Evolutionary conservation across 2,329 filamentous ascomycete genomes (phyloP).

Genomic region (Venturia oleaginea): DNA sequence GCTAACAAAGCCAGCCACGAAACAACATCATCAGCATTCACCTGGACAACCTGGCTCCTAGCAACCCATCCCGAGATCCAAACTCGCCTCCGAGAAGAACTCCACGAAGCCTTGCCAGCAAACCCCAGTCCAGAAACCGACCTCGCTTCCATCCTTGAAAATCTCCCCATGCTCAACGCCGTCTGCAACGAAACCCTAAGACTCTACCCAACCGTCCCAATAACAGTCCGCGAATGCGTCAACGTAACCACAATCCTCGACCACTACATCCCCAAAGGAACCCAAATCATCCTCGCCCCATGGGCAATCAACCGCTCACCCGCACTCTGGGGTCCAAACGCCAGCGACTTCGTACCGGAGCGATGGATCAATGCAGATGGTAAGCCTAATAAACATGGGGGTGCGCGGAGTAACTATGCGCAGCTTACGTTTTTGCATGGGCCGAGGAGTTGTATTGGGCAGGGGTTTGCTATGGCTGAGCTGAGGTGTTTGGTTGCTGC

Average conservation of each 20-base stretch:
- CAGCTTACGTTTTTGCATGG: conserved; percentile 37
- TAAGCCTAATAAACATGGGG: conserved; percentile 32
- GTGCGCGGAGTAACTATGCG: conserved; percentile 29
- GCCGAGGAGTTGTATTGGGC: conserved; percentile 31
- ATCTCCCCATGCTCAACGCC: conserved; percentile 36
- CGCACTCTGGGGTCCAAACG: conserved; percentile 33
- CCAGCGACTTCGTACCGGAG: conserved; percentile 34
- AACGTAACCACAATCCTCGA: conserved; percentile 26
- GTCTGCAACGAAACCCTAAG: conserved; percentile 36
- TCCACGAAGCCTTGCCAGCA: conserved; percentile 46
- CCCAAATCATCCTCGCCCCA: conserved; percentile 29
- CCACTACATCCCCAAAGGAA: conserved; percentile 31
- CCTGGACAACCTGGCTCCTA: conserved; percentile 68
- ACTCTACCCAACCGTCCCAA: conserved; percentile 31
- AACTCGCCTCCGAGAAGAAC: conserved; percentile 55
- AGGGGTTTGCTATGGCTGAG: conserved; percentile 30
- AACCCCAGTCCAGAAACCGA: conserved; percentile 19
- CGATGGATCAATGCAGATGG: conserved; percentile 36
- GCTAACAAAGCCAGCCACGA: conserved; percentile 45
- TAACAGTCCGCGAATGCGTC: conserved; percentile 24
- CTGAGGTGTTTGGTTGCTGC: conserved; percentile 28
- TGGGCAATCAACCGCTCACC: conserved; percentile 35
- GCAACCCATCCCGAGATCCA: conserved; percentile 57
- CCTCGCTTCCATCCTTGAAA: conserved; percentile 32
- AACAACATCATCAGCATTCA: conserved; percentile 65